Evolutionary conservation across 805 yeast genomes (phyloP), one percentile per base, ranked within the genome.

Genomic region (Starmera amethionina): DNA sequence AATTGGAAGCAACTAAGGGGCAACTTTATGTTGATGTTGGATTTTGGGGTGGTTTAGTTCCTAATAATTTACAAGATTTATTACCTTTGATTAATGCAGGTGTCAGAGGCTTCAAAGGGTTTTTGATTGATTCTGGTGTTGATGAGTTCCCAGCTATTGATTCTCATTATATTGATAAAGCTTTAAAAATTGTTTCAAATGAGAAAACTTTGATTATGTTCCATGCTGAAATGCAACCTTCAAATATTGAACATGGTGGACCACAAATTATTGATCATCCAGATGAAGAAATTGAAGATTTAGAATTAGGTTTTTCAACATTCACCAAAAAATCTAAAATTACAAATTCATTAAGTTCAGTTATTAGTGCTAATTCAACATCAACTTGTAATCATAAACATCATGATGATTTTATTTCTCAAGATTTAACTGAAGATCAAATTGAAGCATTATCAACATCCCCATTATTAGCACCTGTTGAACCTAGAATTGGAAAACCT

Each of bases 21-120:
- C 82, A 89, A 60, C 73, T 86, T 42, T 89, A 95, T 94, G 93
- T 85, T 30, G 96, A 89, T 56, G 85, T 83, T 8, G 97, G 88
- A 0, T 88, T 90, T 58, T 90, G 97, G 97, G 97, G 97, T 39
- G 97, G 97, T 1, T 65, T 89, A 44, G 76, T 89, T 32, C 97
- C 97, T 8, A 72, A 70, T 44, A 89, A 89, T 59, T 55, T 82
- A 41, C 63, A 68, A 10, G 79, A 85, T 50, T 67, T 89, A 47
- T 65, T 71, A 18, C 95, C 96, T 0, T 69, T 89, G 53, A 79
- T 88, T 44, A 63, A 77, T 42, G 78, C 84, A 46, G 97, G 97
- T 37, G 96, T 90, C 7, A 70, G 96, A 35, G 97, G 97, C 1
- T 89, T 89, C 67, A 89, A 89, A 59, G 93, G 95, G 29, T 90